Conservation (phyloP, 768 basidiomycete species). For the Pleurotus sapidus region DNA sequence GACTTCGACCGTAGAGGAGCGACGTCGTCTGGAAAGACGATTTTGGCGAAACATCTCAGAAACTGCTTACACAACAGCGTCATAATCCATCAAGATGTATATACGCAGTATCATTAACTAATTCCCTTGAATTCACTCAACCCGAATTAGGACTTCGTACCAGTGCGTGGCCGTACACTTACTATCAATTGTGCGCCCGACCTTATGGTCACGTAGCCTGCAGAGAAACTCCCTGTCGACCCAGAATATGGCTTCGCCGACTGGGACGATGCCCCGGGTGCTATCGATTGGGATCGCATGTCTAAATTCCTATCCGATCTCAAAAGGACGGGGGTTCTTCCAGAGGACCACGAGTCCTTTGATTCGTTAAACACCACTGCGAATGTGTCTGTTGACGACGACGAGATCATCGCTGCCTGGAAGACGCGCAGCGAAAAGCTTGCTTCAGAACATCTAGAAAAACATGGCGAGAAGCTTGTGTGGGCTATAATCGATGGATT, state of each 20-base stretch:
- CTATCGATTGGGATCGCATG: conserved; percentile 1
- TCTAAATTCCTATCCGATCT: not conserved
- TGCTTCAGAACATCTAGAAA: not conserved
- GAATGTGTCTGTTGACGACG: not conserved
- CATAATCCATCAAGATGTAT: conserved; percentile 5
- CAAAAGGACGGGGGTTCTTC: not conserved
- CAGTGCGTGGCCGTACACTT: not conserved
- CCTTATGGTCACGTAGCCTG: not conserved
- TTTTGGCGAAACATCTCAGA: conserved; percentile 1
- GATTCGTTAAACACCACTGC: not conserved
- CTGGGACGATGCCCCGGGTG: not conserved
- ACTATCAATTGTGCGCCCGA: no score
- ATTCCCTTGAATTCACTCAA: not conserved
- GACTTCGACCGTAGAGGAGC: not conserved
- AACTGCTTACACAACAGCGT: not conserved
- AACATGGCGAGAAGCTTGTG: not conserved
- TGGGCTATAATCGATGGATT: conserved; percentile 1
- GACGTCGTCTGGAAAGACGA: conserved; percentile 1
- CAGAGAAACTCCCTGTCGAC: not conserved
- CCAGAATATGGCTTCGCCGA: not conserved
- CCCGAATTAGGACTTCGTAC: not conserved
- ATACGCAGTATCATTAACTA: not conserved
- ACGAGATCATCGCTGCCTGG: not conserved
- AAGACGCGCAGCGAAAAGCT: not conserved
- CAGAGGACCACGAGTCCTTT: not conserved